Conservation (phyloP, 768 basidiomycete genomes). For the Leccinellum rugosiceps region DNA sequence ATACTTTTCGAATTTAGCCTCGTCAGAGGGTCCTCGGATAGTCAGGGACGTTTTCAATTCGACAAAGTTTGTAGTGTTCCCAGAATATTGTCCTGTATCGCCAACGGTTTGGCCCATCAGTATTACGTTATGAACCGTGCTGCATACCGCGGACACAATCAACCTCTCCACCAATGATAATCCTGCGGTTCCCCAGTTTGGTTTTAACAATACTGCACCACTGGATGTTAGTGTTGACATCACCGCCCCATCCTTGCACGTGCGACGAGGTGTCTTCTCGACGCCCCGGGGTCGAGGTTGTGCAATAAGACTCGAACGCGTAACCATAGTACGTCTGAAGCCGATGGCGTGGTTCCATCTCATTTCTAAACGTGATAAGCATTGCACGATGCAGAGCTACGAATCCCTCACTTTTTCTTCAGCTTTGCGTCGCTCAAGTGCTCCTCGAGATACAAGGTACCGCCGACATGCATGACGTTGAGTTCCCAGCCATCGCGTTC, state of each 20-base stretch:
- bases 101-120: background rate
- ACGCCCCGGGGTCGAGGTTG: constrained; percentile 36
- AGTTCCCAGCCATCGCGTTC: constrained; percentile 75
- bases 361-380: constrained; percentile 44
- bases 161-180: constrained; percentile 87
- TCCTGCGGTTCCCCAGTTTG: constrained; percentile 65
- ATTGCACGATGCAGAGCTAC: background rate
- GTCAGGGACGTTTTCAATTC: constrained; percentile 84
- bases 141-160: constrained; percentile 77
- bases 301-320: constrained; percentile 88
- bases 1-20: constrained; percentile 77
- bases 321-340: constrained; percentile 80
- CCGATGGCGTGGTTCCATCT: constrained; percentile 61
- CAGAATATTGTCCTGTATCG: constrained; percentile 54
- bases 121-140: background rate
- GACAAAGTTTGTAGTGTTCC: constrained; percentile 65
- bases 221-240: constrained; percentile 84
- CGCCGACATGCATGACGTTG: constrained; percentile 75
- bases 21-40: constrained; percentile 63
- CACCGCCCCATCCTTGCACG: constrained; percentile 63
- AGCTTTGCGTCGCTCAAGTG: constrained; percentile 58
- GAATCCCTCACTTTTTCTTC: constrained; percentile 54
- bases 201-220: constrained; percentile 91
- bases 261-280: constrained; percentile 23
- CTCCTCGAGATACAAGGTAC: constrained; percentile 73